A percentile compares a stretch with the other conserved stretches of the same genome.
Evolutionary conservation across 345 rosid species (phyloP).

Genomic region (Passiflora organensis): DNA sequence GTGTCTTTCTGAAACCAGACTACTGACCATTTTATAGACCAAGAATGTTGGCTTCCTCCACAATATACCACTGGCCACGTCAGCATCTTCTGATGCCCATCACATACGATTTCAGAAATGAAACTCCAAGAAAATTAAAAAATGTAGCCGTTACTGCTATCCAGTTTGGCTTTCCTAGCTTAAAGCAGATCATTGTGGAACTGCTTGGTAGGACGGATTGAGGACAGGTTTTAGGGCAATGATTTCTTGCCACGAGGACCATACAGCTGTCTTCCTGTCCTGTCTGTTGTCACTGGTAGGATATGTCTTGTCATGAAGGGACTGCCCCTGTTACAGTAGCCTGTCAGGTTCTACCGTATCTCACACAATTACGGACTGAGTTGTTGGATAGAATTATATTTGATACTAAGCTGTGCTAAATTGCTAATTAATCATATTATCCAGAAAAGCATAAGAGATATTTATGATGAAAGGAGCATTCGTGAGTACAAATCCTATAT

Average conservation of each 20-base stretch:
- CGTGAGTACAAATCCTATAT: no score
- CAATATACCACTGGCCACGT: conserved; percentile 8
- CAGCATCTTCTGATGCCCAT: not conserved
- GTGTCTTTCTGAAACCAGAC: no score
- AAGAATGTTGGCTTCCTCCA: conserved; percentile 18
- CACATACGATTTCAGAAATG: not conserved
- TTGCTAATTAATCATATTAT: no score
- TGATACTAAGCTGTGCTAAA: no score
- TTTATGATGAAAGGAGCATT: no score
- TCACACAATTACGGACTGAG: no score
- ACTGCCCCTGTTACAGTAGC: not conserved
- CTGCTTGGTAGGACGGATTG: conserved; percentile 12
- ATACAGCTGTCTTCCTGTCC: conserved; percentile 33
- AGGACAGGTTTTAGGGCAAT: conserved; percentile 9
- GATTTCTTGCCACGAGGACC: not conserved
- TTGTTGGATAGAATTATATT: no score
- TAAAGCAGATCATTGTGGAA: conserved; percentile 34
- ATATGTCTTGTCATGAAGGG: conserved; percentile 8
- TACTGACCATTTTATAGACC: no score
- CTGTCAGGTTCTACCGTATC: not conserved
- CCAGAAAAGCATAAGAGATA: no score
- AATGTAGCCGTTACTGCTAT: conserved; percentile 14
- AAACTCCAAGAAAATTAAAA: not conserved
- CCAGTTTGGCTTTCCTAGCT: conserved; percentile 22
- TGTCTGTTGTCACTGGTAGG: conserved; percentile 44